These are phyloP conservation scores for Eudorina sp. DNA, from an alignment of 139 green algal genomes.

Conservation along the genomic window DNA sequence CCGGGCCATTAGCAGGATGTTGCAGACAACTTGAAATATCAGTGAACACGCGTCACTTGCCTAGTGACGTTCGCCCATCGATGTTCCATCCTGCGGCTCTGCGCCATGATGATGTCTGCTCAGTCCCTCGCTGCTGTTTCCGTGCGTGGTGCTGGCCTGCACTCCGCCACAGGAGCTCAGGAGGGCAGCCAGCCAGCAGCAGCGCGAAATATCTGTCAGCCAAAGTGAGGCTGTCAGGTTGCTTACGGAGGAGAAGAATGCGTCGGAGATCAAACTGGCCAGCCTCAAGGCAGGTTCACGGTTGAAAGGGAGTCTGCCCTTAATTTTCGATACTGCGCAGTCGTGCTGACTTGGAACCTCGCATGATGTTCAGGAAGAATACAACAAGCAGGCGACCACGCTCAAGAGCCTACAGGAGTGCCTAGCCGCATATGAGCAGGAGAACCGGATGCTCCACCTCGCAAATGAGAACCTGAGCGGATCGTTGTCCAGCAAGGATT, in stretches of 20 bases:
- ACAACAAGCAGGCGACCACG: neutral
- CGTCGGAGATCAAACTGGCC: conserved; percentile 53
- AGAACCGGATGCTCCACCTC: neutral
- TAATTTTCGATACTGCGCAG: too few species aligned
- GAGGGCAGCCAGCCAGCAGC: conserved; percentile 66
- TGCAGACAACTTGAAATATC: too few species aligned
- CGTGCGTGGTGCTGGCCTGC: too few species aligned
- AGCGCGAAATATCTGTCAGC: conserved; percentile 69
- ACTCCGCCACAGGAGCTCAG: conserved; percentile 74
- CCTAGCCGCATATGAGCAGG: neutral
- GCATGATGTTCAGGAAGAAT: conserved; percentile 37
- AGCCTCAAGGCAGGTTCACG: conserved; percentile 52
- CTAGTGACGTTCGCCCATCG: too few species aligned
- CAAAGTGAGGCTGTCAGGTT: conserved; percentile 69
- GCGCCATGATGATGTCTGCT: too few species aligned
- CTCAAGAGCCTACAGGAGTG: conserved; percentile 2
- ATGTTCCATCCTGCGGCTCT: too few species aligned
- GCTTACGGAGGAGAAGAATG: conserved; percentile 66
- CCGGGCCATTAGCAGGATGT: too few species aligned
- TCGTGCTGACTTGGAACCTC: too few species aligned
- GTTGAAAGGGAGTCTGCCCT: too few species aligned
- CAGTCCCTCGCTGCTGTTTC: too few species aligned
- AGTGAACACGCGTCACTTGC: too few species aligned
- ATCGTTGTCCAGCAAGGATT: conserved; percentile 10
- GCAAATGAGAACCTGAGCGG: neutral